These are phyloP conservation scores for Pyronema domesticum DNA, from an alignment of 495 filamentous ascomycete genomes.

Conservation along the genomic window DNA sequence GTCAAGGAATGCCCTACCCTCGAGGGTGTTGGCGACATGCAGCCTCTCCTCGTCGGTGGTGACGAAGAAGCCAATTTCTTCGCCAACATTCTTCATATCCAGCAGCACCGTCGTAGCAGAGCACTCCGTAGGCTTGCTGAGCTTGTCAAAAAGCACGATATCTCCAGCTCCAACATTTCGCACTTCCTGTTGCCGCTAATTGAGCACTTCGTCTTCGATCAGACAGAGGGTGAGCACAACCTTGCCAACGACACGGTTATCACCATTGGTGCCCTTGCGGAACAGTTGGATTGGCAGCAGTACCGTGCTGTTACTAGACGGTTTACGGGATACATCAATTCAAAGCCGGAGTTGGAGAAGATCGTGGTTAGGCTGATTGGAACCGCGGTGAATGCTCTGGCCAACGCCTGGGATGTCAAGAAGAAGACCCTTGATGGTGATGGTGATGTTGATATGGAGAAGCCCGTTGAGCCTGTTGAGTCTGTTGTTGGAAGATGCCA, in stretches of 20 bases:
- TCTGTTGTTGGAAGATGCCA: conserved; percentile 5
- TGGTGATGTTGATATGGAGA: conserved; percentile 27
- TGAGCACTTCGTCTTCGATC: conserved; percentile 83
- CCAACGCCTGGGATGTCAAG: conserved; percentile 15
- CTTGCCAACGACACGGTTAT: conserved; percentile 62
- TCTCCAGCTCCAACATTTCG: conserved; percentile 58
- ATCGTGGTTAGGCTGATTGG: conserved; percentile 67
- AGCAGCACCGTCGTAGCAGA: conserved; percentile 68
- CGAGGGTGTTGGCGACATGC: conserved; percentile 55
- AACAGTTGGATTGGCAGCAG: conserved; percentile 77
- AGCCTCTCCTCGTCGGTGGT: conserved; percentile 48
- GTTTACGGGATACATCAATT: conserved; percentile 60
- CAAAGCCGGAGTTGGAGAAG: conserved; percentile 70
- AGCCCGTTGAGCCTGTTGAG: neutral
- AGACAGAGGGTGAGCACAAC: conserved; percentile 62
- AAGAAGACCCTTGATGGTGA: conserved; percentile 22
- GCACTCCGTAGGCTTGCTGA: conserved; percentile 59
- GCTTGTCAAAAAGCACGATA: conserved; percentile 40
- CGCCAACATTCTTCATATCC: conserved; percentile 76
- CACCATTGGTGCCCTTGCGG: conserved; percentile 53
- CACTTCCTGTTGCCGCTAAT: conserved; percentile 80
- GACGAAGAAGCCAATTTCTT: conserved; percentile 91
- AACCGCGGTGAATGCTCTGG: conserved; percentile 57
- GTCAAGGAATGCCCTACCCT: conserved; percentile 51
- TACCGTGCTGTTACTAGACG: conserved; percentile 65